Evolutionary conservation across 306 rosid genomes (phyloP), one percentile per base, ranked within the genome.

Genomic region (Hippophae gyantsensis): DNA sequence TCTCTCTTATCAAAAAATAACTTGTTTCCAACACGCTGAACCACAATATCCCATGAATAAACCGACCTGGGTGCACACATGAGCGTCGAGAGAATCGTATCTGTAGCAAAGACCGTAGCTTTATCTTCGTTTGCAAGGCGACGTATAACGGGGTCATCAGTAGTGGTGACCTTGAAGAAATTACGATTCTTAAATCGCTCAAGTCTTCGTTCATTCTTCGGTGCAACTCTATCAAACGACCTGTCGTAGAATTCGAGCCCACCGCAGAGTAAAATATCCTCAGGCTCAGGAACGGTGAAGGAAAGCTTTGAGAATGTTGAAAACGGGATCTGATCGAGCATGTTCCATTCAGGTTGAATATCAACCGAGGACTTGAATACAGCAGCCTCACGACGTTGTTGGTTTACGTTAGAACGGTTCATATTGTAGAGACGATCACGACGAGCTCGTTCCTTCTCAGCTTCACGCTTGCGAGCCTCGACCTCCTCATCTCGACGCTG

Each of bases 401-500:
- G 14, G 43, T 90, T 68, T 23, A 81, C 86, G 61, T 90, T 87
- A 38, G 94, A 82, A 5, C 96, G 76, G 68, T 90, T 90, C 44
- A 61, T 57, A 53, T 90, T 76, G 72, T 90, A 90, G 6, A 72
- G 89, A 0, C 98, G 87, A 40, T 90, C 96, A 2, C 95, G 85
- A 54, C 96, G 96, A 0, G 98, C 89, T 5, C 96, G 69, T 6
- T 90, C 98, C 70, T 90, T 90, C 89, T 90, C 98, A 0, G 82
- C 84, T 63, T 90, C 89, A 8, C 98, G 87, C 71, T 88, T 87
- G 6, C 57, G 48, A 0, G 98, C 96, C 62, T 90, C 98, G 0
- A 90, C 95, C 54, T 90, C 96, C 46, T 87, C 98, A 25, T 90
- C 96, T 3, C 89, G 95, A 18, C 98, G 92, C 64, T 90, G 98